phyloP scores from a whole-genome alignment of 805 yeast genomes.

The Danielia reshetovae region DNA sequence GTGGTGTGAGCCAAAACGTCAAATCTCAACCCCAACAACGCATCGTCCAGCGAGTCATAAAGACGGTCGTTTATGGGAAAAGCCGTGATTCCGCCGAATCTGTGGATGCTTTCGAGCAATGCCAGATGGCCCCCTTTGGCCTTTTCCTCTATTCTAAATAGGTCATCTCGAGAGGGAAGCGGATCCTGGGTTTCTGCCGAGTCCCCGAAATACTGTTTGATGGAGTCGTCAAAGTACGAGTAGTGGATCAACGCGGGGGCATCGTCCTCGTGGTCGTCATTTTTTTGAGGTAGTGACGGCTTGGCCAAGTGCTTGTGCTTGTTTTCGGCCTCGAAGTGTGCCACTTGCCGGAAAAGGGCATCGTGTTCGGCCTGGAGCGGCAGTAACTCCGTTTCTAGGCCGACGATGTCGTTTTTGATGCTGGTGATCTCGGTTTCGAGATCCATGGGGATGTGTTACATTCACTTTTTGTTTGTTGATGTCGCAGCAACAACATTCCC shows the following conservation, averaged over 20 bases:
- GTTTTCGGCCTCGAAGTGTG: constrained; percentile 12
- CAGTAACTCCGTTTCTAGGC: constrained; percentile 9
- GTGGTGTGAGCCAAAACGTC: constrained; percentile 34
- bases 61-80: constrained; percentile 43
- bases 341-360: constrained; percentile 8
- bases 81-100: constrained; percentile 49
- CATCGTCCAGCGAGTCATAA: constrained; percentile 22
- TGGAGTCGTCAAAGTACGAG: constrained; percentile 15
- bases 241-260: constrained; percentile 14
- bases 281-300: constrained; percentile 5
- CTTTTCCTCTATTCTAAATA: constrained; percentile 5
- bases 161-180: constrained; percentile 2
- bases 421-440: constrained; percentile 6
- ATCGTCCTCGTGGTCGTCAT: constrained; percentile 9
- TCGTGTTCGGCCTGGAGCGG: constrained; percentile 12
- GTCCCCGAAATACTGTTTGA: constrained; percentile 12
- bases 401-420: constrained; percentile 9
- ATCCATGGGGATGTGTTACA: constrained; percentile 1
- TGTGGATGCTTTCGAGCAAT: constrained; percentile 42
- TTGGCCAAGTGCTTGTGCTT: constrained; percentile 8
- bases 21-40: constrained; percentile 47
- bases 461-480: not conserved
- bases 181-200: constrained; percentile 3
- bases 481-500: too few relatives aligned
- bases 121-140: constrained; percentile 10